Evolutionary conservation across 805 yeast genomes (phyloP), one percentile per base, ranked within the genome.

Genomic region (Priceomyces carsonii): DNA sequence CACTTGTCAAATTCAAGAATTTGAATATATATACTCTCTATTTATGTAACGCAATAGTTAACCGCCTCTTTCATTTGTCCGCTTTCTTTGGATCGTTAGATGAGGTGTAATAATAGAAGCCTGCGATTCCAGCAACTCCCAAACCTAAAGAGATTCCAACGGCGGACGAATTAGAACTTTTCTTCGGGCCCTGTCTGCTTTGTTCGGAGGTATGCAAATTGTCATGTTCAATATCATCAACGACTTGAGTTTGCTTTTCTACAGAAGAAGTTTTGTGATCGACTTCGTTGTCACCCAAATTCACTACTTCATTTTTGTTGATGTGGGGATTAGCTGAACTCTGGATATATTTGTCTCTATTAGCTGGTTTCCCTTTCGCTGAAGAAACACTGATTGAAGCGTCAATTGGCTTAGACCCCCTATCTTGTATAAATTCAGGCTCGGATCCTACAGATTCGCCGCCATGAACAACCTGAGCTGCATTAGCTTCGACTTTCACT

Each of bases 401-500:
- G 36, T 64, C 69, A 28, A 63, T 61, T 4, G 73, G 71, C 7
- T 42, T 47, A 29, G 61, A 53, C 3, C 63, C 69, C 12, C 59
- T 54, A 50, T 64, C 71, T 29, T 65, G 65, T 26, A 66, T 52
- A 34, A 51, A 56, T 41, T 63, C 73, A 3, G 69, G 69, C 38
- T 63, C 70, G 7, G 48, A 57, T 18, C 43, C 42, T 14, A 69
- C 73, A 2, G 51, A 27, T 42, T 66, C 73, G 10, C 74, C 74
- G 3, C 71, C 72, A 37, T 64, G 71, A 18, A 66, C 55, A 8
- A 69, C 74, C 17, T 45, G 33, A 20, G 74, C 70, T 24, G 50
- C 49, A 37, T 65, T 66, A 29, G 71, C 73, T 48, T 68, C 73
- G n/a, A 66, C 73, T 45, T 68, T 68, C 25, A 63, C 46, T 8